Conservation (phyloP, 768 basidiomycete genomes). For the Auricularia sp. region DNA sequence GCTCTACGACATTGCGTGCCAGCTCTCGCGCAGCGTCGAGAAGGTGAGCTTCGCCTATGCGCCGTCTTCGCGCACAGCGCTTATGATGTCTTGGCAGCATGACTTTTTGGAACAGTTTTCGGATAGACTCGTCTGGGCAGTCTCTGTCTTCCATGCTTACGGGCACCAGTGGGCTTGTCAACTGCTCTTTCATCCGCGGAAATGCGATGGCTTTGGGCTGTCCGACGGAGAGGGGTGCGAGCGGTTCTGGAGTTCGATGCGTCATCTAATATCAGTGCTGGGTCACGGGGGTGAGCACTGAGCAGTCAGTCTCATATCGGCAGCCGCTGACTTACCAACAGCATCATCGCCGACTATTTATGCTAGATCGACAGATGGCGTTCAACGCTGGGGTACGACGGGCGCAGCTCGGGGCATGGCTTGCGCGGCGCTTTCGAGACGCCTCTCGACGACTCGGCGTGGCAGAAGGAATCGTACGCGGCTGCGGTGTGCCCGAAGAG, state of each 20-base stretch:
- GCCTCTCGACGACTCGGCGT: too few relatives aligned
- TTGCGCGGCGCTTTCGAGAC: too few relatives aligned
- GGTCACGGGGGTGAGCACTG: slow-evolving; percentile 21
- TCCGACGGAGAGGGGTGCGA: slow-evolving; percentile 28
- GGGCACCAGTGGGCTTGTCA: slow-evolving; percentile 30
- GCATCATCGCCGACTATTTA: background rate
- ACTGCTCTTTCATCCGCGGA: slow-evolving; percentile 24
- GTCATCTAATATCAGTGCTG: slow-evolving; percentile 28
- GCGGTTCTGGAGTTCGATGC: slow-evolving; percentile 21
- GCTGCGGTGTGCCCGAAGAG: too few relatives aligned
- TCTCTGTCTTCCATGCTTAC: slow-evolving; percentile 30
- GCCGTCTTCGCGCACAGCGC: background rate
- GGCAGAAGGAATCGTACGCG: too few relatives aligned
- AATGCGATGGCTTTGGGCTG: slow-evolving; percentile 21
- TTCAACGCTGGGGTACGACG: background rate
- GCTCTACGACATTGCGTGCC: slow-evolving; percentile 28
- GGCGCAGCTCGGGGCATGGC: too few relatives aligned
- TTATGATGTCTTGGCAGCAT: background rate
- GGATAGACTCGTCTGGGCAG: slow-evolving; percentile 19
- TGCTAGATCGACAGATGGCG: background rate
- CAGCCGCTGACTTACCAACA: background rate
- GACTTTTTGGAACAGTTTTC: too few relatives aligned
- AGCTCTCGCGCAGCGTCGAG: slow-evolving; percentile 20
- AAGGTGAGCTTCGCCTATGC: slow-evolving; percentile 9
- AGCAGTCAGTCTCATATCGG: too few relatives aligned